Evolutionary conservation across 2,329 filamentous ascomycete species (phyloP).

Genomic region (Monosporascus ibericus): DNA sequence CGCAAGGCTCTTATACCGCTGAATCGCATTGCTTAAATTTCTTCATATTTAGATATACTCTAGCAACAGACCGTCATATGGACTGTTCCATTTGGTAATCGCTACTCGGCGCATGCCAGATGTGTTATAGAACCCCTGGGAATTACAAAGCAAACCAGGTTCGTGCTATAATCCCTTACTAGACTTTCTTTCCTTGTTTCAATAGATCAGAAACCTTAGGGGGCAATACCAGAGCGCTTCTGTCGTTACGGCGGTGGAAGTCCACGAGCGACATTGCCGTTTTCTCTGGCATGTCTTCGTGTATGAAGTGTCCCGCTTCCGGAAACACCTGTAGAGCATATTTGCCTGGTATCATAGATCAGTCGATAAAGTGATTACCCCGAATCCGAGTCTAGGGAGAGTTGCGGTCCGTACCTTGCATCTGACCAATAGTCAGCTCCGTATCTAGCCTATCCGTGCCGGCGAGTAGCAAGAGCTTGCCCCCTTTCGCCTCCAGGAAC

Average conservation of each 20-base stretch:
- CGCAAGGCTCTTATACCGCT: not conserved
- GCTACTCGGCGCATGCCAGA: too few relatives aligned
- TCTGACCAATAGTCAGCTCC: conserved; percentile 29
- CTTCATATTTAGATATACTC: not conserved
- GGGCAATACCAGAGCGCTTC: conserved; percentile 76
- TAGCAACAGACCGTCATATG: too few relatives aligned
- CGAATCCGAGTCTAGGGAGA: not conserved
- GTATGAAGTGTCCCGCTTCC: conserved; percentile 92
- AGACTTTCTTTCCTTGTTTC: conserved; percentile 54
- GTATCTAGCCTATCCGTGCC: conserved; percentile 28
- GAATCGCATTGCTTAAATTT: not conserved
- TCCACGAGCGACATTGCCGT: conserved; percentile 80
- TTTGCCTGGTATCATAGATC: conserved; percentile 53
- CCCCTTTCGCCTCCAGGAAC: conserved; percentile 73
- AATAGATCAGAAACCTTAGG: conserved; percentile 81
- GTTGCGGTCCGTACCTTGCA: conserved; percentile 22
- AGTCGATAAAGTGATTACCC: conserved; percentile 1
- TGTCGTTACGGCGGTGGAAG: conserved; percentile 88
- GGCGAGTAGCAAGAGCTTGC: conserved; percentile 26
- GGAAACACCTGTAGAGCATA: conserved; percentile 94
- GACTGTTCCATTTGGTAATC: too few relatives aligned
- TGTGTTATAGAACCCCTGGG: too few relatives aligned
- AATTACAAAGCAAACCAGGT: not conserved
- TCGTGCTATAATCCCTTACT: not conserved
- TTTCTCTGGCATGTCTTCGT: conserved; percentile 90